Evolutionary conservation across 208 protist genomes (phyloP).

Genomic region (Novymonas esmeraldas): DNA sequence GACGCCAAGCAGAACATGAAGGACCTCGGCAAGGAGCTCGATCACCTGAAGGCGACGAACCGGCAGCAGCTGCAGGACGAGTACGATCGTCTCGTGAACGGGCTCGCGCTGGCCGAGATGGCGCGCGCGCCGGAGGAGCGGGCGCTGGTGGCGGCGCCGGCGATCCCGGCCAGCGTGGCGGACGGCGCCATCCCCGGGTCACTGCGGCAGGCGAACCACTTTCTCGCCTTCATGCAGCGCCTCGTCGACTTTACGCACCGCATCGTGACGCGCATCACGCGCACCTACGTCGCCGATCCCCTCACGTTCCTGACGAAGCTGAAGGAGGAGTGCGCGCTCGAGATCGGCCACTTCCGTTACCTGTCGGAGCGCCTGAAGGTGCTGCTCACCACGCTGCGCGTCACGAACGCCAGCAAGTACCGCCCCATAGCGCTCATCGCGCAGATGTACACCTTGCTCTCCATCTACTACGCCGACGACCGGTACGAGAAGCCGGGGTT

Average conservation of each 20-base stretch:
- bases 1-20: constrained; percentile 85
- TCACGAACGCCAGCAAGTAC: constrained; percentile 95
- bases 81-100: constrained; percentile 93
- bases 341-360: constrained; percentile 86
- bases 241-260: constrained; percentile 95
- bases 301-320: constrained; percentile 90
- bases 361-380: constrained; percentile 92
- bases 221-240: constrained; percentile 93
- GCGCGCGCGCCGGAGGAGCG: constrained; percentile 45
- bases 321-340: constrained; percentile 85
- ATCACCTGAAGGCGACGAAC: constrained; percentile 87
- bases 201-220: constrained; percentile 96
- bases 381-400: constrained; percentile 95
- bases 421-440: constrained; percentile 91
- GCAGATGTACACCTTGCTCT: constrained; percentile 96
- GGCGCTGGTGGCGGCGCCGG: constrained; percentile 33
- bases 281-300: constrained; percentile 89
- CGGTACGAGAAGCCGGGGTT: constrained; percentile 90
- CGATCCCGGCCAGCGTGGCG: constrained; percentile 82
- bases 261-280: constrained; percentile 82
- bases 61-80: constrained; percentile 91
- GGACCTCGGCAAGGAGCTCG: constrained; percentile 69
- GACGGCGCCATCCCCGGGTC: constrained; percentile 96
- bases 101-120: constrained; percentile 86
- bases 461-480: constrained; percentile 93